These are phyloP conservation scores for Colletotrichum godetiae DNA, from an alignment of 2,329 filamentous ascomycete species.

Conservation along the genomic window DNA sequence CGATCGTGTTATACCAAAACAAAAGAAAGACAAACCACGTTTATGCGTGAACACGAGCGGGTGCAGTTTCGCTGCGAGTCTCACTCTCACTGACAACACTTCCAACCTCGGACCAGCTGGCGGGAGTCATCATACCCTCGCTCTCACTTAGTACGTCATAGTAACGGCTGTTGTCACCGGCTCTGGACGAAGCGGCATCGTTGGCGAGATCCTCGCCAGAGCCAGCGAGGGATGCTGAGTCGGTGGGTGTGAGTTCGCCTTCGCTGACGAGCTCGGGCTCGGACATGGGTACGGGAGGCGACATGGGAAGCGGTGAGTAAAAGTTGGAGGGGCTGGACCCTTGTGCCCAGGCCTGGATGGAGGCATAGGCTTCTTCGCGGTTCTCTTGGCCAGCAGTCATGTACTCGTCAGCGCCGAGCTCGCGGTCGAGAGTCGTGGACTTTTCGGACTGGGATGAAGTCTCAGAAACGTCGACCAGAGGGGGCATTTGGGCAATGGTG, in stretches of 20 bases:
- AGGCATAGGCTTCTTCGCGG: constrained; percentile 62
- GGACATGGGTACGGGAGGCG: constrained; percentile 60
- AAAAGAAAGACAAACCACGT: background rate
- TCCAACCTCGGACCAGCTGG: constrained; percentile 74
- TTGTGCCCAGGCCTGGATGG: constrained; percentile 74
- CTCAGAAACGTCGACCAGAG: constrained; percentile 47
- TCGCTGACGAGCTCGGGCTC: constrained; percentile 64
- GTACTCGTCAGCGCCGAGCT: constrained; percentile 59
- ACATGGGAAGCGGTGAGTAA: constrained; percentile 70
- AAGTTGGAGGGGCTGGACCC: constrained; percentile 61
- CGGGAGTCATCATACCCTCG: constrained; percentile 68
- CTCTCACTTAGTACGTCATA: constrained; percentile 71
- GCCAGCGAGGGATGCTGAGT: constrained; percentile 66
- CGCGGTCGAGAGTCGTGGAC: constrained; percentile 39
- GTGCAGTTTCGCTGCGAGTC: constrained; percentile 31
- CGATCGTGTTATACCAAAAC: background rate
- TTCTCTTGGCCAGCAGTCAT: constrained; percentile 63
- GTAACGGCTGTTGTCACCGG: constrained; percentile 51
- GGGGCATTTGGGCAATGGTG: constrained; percentile 40
- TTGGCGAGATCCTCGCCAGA: constrained; percentile 61
- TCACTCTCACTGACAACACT: constrained; percentile 71
- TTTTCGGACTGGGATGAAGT: constrained; percentile 23
- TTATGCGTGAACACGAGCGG: constrained; percentile 46
- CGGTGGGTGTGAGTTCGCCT: constrained; percentile 68
- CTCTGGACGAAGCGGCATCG: constrained; percentile 52